A percentile compares a stretch with the other conserved stretches of the same genome.
These are phyloP conservation scores for Penicillium sp. DNA, from an alignment of 2,329 filamentous ascomycete genomes.

Conservation along the genomic window DNA sequence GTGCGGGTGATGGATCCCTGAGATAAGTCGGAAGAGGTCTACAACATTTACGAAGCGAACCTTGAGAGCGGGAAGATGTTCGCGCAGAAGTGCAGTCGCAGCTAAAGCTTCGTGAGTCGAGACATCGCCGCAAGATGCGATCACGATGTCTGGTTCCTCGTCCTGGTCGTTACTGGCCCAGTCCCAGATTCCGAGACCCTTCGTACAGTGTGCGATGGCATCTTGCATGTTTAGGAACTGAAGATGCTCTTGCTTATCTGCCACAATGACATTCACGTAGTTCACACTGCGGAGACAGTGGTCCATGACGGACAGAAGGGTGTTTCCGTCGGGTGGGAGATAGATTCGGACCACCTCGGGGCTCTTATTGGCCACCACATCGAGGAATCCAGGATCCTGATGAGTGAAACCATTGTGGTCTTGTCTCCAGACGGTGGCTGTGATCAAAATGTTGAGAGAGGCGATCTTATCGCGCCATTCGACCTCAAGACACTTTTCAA, in stretches of 20 bases:
- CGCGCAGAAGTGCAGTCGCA: slow-evolving; percentile 70
- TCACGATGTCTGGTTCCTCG: slow-evolving; percentile 69
- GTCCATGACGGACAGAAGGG: slow-evolving; percentile 71
- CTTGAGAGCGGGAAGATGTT: slow-evolving; percentile 69
- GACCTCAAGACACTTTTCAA: slow-evolving; percentile 77
- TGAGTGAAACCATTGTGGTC: slow-evolving; percentile 84
- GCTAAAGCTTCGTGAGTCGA: slow-evolving; percentile 72
- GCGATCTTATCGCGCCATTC: slow-evolving; percentile 72
- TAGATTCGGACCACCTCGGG: slow-evolving; percentile 80
- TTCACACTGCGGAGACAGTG: slow-evolving; percentile 72
- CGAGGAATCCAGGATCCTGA: slow-evolving; percentile 77
- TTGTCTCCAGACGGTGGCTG: slow-evolving; percentile 76
- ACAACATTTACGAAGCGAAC: slow-evolving; percentile 78
- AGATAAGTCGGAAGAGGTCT: slow-evolving; percentile 77
- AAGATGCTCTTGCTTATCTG: slow-evolving; percentile 76
- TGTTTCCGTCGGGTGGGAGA: slow-evolving; percentile 77
- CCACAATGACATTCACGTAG: slow-evolving; percentile 79
- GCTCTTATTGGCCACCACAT: slow-evolving; percentile 76
- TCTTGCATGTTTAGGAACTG: slow-evolving; percentile 74
- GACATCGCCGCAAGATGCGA: slow-evolving; percentile 74
- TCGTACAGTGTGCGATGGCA: slow-evolving; percentile 73
- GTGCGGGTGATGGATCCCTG: slow-evolving; percentile 68
- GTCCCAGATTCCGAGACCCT: slow-evolving; percentile 75
- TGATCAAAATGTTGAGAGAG: slow-evolving; percentile 77
- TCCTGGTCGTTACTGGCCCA: slow-evolving; percentile 71